Evolutionary conservation across 352 stramenopile genomes (phyloP), one percentile per base, ranked within the genome.

Genomic region (Globisporangium middletonii): DNA sequence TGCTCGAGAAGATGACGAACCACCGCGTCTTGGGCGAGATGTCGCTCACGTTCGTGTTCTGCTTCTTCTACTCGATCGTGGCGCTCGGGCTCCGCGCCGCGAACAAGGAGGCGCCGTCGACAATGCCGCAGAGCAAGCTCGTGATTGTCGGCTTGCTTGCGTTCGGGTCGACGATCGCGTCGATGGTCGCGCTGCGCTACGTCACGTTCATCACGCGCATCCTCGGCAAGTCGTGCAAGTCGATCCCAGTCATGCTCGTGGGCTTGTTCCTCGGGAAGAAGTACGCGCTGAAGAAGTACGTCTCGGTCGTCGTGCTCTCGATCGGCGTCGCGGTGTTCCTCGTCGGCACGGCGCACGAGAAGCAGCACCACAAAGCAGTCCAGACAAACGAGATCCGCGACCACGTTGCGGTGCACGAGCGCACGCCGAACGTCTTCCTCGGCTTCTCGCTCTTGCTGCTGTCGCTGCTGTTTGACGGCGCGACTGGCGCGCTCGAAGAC

Each of bases 211-310:
- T 93, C 57, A 93, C 84, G 27, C 79, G 84, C 12, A 89, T 92
- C 53, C 58, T 94, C 30, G 84, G 83, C 72, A 94, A 94, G 71
- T 92, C 82, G 56, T 94, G 84, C 79, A 92, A 92, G 68, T 89
- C 79, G 3, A 92, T 94, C 50, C 84, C 84, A 0, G 78, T 94
- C 30, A 92, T 94, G 83, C n/a, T 92, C 37, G 67, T 93, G 49
- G 83, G 84, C 7, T 61, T 89, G 26, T 67, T 86, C 18, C 60
- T 93, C 3, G 84, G 84, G 28, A 92, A 91, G 68, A 83, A 71
- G 55, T 94, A 92, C 64, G 70, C 71, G 0, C 59, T 89, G 27
- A 85, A 91, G 62, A 94, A 94, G 62, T 92, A 92, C 58, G 51
- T 91, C 44, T 93, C 83, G 3, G 83, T 94, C 18, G 19, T 87